A percentile compares a stretch with the other conserved stretches of the same genome.
Evolutionary conservation across 139 green algal species (phyloP).

Genomic region (Eudorina sp.): DNA sequence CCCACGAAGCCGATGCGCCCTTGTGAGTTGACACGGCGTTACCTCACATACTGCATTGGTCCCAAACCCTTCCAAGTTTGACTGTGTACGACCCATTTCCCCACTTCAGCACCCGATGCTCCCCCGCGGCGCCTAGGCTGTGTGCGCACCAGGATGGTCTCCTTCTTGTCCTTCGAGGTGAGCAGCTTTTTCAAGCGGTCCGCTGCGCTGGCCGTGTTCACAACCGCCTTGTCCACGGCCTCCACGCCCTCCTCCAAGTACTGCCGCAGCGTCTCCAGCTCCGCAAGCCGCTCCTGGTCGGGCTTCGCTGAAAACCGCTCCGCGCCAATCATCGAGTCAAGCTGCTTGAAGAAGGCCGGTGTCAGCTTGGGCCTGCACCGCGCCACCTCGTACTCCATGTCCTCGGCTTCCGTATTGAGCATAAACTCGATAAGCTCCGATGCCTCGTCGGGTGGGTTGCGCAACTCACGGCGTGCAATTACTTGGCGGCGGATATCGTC

Average conservation of each 20-base stretch:
- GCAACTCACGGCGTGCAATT: conserved; percentile 49
- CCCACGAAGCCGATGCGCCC: too few relatives aligned
- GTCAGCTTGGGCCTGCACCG: conserved; percentile 77
- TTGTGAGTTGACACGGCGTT: too few relatives aligned
- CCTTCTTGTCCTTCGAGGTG: conserved; percentile 79
- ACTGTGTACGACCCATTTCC: too few relatives aligned
- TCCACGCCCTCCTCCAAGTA: conserved; percentile 78
- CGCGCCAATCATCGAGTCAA: conserved; percentile 64
- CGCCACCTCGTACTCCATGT: conserved; percentile 93
- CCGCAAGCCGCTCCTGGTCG: conserved; percentile 76
- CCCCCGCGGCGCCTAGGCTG: too few relatives aligned
- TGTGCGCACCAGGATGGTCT: conserved; percentile 70
- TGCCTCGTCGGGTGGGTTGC: conserved; percentile 45
- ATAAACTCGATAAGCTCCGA: conserved; percentile 87
- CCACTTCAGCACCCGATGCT: too few relatives aligned
- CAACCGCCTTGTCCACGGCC: conserved; percentile 78
- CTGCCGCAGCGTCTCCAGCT: conserved; percentile 88
- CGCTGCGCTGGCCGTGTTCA: conserved; percentile 54
- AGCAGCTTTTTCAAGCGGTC: conserved; percentile 86
- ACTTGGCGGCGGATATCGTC: conserved; percentile 69
- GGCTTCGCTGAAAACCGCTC: conserved; percentile 61
- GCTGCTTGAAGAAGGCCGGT: conserved; percentile 75
- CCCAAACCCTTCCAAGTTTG: too few relatives aligned
- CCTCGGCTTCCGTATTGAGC: conserved; percentile 81
- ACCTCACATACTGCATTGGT: too few relatives aligned